phyloP scores from a whole-genome alignment of 306 rosid genomes.

The Quercus parvula region DNA sequence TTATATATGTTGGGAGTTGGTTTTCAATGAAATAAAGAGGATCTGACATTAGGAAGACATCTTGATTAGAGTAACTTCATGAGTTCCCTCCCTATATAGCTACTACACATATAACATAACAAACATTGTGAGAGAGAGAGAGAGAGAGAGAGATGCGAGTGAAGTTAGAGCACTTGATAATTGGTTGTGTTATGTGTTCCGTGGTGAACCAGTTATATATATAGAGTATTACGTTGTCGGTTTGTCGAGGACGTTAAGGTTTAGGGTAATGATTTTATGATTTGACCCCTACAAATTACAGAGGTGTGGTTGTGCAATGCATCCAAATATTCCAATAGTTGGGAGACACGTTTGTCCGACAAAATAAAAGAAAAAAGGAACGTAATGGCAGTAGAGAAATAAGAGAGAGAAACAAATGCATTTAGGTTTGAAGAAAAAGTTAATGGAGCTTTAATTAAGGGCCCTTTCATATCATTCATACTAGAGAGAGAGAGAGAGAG shows the following conservation, averaged over 20 bases:
- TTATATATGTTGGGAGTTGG: background rate
- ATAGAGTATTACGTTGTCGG: background rate
- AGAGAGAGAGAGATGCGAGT: too few species aligned
- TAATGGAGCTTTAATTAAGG: background rate
- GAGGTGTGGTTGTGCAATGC: too few species aligned
- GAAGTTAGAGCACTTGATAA: too few species aligned
- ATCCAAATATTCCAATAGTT: background rate
- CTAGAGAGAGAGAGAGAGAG: background rate
- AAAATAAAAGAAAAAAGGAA: background rate
- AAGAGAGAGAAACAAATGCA: background rate
- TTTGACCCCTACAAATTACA: too few species aligned
- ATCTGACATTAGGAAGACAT: too few species aligned
- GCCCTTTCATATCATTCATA: background rate
- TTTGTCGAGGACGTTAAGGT: background rate
- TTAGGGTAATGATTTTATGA: background rate
- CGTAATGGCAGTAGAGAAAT: slow-evolving; percentile 15
- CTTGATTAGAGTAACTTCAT: too few species aligned
- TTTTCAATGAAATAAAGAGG: too few species aligned
- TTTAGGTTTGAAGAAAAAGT: background rate
- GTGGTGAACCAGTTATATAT: background rate
- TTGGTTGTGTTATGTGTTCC: too few species aligned
- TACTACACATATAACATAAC: too few species aligned
- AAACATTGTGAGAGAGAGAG: too few species aligned
- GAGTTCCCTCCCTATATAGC: too few species aligned
- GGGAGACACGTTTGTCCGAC: background rate